phyloP scores from a whole-genome alignment of 1,139 yeast genomes.

The Arxiozyma heterogenica region DNA sequence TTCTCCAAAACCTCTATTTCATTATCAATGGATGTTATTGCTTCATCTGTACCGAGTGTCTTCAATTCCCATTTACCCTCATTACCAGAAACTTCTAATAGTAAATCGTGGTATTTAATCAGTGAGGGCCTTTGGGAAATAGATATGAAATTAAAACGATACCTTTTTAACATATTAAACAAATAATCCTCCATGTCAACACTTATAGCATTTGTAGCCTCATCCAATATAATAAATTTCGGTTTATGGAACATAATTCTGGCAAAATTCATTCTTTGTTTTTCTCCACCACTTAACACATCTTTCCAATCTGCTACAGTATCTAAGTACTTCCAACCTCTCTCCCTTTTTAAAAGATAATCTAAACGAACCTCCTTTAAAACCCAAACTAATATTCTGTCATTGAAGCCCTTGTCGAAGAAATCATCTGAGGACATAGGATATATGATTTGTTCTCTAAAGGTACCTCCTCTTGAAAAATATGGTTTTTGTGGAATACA shows the following conservation, averaged over 20 bases:
- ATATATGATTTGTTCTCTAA: constrained; percentile 80
- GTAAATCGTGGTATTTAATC: constrained; percentile 72
- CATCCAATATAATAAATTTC: constrained; percentile 77
- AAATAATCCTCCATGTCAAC: constrained; percentile 86
- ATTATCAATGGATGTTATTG: constrained; percentile 51
- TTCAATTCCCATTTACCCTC: constrained; percentile 44
- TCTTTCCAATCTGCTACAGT: constrained; percentile 74
- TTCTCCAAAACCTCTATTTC: constrained; percentile 54
- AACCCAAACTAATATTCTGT: constrained; percentile 58
- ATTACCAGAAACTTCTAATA: constrained; percentile 52
- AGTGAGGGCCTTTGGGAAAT: constrained; percentile 79
- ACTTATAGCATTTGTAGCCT: constrained; percentile 87
- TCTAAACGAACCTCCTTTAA: constrained; percentile 72
- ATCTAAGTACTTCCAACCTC: constrained; percentile 34
- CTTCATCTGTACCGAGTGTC: constrained; percentile 49
- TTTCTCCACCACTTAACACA: constrained; percentile 90
- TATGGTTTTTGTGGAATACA: constrained; percentile 80
- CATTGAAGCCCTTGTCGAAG: constrained; percentile 63
- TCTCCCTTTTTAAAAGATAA: constrained; percentile 49
- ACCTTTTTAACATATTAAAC: constrained; percentile 64
- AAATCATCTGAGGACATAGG: constrained; percentile 75
- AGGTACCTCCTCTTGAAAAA: constrained; percentile 62
- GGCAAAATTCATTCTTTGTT: constrained; percentile 87
- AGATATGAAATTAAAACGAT: constrained; percentile 71
- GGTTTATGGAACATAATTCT: constrained; percentile 77